phyloP scores from a whole-genome alignment of 1,284 basidiomycete species.

The Rhodotorula sp. region DNA sequence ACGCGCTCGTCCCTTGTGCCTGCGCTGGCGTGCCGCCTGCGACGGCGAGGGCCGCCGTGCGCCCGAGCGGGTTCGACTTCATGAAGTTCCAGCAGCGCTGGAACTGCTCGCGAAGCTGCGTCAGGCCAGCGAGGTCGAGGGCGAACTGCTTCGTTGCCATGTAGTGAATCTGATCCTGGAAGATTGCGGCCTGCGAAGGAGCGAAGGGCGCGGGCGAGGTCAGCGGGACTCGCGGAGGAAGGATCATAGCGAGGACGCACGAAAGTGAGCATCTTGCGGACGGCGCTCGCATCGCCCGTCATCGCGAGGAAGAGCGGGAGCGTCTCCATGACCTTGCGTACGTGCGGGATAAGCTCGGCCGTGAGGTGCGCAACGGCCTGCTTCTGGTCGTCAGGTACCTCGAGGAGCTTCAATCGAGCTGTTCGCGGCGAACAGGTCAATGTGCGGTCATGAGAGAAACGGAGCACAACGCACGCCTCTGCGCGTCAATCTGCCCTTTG shows the following conservation, averaged over 20 bases:
- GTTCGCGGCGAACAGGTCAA: neutral
- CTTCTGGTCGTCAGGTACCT: slow-evolving; percentile 36
- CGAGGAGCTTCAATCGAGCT: slow-evolving; percentile 33
- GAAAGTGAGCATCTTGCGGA: slow-evolving; percentile 39
- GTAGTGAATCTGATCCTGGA: slow-evolving; percentile 33
- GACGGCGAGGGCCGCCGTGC: neutral
- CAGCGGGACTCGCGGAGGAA: neutral
- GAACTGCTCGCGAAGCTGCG: slow-evolving; percentile 41
- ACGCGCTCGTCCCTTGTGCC: neutral
- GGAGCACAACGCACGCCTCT: slow-evolving; percentile 15
- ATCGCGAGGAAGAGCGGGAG: slow-evolving; percentile 45
- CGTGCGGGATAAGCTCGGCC: slow-evolving; percentile 37
- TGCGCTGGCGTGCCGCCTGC: neutral
- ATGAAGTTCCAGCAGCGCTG: slow-evolving; percentile 43
- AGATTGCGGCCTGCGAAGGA: slow-evolving; percentile 21
- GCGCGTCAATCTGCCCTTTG: slow-evolving; percentile 15
- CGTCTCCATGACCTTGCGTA: slow-evolving; percentile 41
- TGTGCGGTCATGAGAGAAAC: neutral
- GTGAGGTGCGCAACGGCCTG: slow-evolving; percentile 24
- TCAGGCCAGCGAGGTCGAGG: slow-evolving; percentile 38
- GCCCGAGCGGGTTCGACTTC: slow-evolving; percentile 15
- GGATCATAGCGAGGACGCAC: slow-evolving; percentile 20
- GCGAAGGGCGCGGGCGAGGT: neutral
- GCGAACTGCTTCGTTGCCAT: slow-evolving; percentile 34
- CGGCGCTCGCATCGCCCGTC: slow-evolving; percentile 25